Conservation (phyloP, 768 basidiomycete species). For the Psilocybe cyanescens region DNA sequence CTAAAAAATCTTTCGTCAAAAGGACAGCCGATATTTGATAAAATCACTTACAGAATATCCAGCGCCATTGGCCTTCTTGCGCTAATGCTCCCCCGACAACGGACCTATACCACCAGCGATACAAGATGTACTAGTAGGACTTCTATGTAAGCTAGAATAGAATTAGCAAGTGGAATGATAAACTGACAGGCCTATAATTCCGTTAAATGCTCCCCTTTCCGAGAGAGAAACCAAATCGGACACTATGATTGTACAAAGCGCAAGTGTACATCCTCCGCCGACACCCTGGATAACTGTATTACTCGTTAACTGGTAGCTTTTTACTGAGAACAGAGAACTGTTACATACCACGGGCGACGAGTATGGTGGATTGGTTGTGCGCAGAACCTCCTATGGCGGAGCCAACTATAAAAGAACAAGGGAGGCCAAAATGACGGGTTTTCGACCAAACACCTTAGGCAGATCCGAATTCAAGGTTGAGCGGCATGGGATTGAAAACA, state of each 20-base stretch:
- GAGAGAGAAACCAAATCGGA: constrained; percentile 47
- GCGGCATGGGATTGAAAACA: too few relatives aligned
- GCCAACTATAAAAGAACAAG: constrained; percentile 43
- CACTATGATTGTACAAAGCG: constrained; percentile 42
- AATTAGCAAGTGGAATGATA: not conserved
- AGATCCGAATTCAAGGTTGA: too few relatives aligned
- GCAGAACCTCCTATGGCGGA: constrained; percentile 47
- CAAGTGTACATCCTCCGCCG: constrained; percentile 40
- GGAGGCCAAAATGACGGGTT: constrained; percentile 32
- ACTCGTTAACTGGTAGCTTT: too few relatives aligned
- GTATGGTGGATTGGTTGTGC: constrained; percentile 43
- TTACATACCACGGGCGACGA: constrained; percentile 33
- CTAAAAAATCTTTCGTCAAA: not conserved
- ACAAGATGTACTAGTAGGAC: not conserved
- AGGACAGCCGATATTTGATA: not conserved
- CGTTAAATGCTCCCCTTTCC: constrained; percentile 42
- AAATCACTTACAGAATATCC: constrained; percentile 8
- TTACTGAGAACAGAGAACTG: not conserved
- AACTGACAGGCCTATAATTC: constrained; percentile 12
- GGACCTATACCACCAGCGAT: constrained; percentile 3
- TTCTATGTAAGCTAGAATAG: not conserved
- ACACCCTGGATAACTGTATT: constrained; percentile 31
- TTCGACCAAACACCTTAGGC: constrained; percentile 37
- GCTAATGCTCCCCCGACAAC: constrained; percentile 4
- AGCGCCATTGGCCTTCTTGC: constrained; percentile 1